Evolutionary conservation across 2,329 filamentous ascomycete genomes (phyloP).

Genomic region (Fusarium sp.): DNA sequence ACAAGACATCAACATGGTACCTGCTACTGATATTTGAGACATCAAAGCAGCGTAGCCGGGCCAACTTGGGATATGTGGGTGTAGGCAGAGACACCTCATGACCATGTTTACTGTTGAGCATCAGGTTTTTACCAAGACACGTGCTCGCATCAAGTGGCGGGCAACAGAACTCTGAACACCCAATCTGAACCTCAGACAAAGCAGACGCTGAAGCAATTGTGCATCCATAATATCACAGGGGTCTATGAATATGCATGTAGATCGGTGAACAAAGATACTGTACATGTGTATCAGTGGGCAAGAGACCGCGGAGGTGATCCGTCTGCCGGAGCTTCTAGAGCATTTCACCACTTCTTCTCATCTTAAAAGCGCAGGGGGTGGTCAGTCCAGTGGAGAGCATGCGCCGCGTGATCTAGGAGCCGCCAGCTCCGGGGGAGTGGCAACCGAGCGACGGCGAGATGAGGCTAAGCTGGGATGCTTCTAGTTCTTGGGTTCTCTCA

Average conservation of each 20-base stretch:
- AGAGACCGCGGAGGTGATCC: conserved; percentile 31
- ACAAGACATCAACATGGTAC: conserved; percentile 20
- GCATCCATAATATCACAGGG: conserved; percentile 19
- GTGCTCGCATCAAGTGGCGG: conserved; percentile 34
- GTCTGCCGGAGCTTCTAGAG: conserved; percentile 37
- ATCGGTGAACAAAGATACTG: conserved; percentile 24
- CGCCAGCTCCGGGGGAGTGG: conserved; percentile 42
- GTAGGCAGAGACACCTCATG: conserved; percentile 34
- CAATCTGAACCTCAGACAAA: conserved; percentile 2
- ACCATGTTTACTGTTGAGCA: conserved; percentile 16
- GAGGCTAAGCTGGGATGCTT: conserved; percentile 38
- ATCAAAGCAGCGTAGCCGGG: conserved; percentile 25
- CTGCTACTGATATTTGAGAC: conserved; percentile 17
- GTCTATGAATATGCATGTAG: conserved; percentile 8
- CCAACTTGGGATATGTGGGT: conserved; percentile 31
- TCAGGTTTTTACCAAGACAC: conserved; percentile 28
- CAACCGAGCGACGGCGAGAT: conserved; percentile 36
- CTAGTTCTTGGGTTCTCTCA: conserved; percentile 18
- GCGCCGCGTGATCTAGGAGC: conserved; percentile 44
- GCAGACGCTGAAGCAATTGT: conserved; percentile 6
- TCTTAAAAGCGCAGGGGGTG: conserved; percentile 39
- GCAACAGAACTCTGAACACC: conserved; percentile 2
- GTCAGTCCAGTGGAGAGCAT: conserved; percentile 15
- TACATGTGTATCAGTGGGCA: neutral
- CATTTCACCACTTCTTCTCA: conserved; percentile 36